Conservation (phyloP, 352 stramenopile genomes). For the Plasmopara halstedii region DNA sequence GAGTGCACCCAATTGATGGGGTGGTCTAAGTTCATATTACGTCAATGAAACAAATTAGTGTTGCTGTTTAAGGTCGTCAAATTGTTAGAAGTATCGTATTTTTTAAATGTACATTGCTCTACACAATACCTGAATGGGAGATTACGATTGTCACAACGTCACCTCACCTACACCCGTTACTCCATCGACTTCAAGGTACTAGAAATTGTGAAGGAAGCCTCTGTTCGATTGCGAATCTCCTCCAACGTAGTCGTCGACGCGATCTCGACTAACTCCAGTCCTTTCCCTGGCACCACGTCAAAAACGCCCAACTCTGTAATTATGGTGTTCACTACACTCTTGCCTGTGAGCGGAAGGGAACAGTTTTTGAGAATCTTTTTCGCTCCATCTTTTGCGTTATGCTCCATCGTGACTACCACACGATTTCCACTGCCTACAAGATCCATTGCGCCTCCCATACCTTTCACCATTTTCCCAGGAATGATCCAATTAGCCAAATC, state of each 20-base stretch:
- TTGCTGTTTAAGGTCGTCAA: too few relatives aligned
- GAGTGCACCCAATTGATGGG: too few relatives aligned
- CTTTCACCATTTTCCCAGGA: slow-evolving; percentile 95
- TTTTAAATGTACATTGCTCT: too few relatives aligned
- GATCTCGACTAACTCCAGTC: slow-evolving; percentile 87
- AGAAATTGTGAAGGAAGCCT: slow-evolving; percentile 68
- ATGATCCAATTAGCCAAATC: slow-evolving; percentile 96
- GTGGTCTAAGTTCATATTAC: too few relatives aligned
- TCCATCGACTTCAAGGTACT: slow-evolving; percentile 59
- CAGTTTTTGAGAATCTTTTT: slow-evolving; percentile 94
- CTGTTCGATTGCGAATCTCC: slow-evolving; percentile 69
- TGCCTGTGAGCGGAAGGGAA: slow-evolving; percentile 91
- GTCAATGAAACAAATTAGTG: too few relatives aligned
- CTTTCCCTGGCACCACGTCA: slow-evolving; percentile 47
- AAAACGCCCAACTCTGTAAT: slow-evolving; percentile 91
- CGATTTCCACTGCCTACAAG: slow-evolving; percentile 89
- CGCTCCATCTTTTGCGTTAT: slow-evolving; percentile 90
- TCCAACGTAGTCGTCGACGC: slow-evolving; percentile 75
- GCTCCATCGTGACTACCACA: slow-evolving; percentile 97
- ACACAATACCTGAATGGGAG: too few relatives aligned
- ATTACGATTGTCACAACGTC: neutral
- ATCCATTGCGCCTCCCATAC: slow-evolving; percentile 98
- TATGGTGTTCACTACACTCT: slow-evolving; percentile 90
- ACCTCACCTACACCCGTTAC: slow-evolving; percentile 1
- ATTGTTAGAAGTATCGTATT: too few relatives aligned